Base-by-base conservation (phyloP, 148 eudicot genomes). In the Fagopyrum tataricum region DNA sequence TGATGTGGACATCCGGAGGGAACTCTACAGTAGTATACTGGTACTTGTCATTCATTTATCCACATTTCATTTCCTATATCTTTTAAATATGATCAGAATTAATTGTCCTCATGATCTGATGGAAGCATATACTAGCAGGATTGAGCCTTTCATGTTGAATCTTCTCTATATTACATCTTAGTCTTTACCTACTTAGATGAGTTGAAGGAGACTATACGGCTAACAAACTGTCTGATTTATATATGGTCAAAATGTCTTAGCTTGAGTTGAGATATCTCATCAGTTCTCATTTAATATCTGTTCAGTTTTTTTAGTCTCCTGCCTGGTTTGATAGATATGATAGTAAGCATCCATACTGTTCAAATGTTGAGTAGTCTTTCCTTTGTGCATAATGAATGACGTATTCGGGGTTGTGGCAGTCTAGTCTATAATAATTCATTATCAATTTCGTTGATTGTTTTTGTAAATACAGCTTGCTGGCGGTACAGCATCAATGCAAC, bases 401-500 rank as follows among this genome's bases (percentile, higher is more conserved):
- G 49, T 13, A 46, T 12, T 46, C 8, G 10, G 12, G 37, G 37
- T 46, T 46, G 10, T 46, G 49, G 64, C 64, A 58, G 31, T 58
- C 39, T 58, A 58, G 37, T 21, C 64, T 58, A 58, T 31, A 31
- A 31, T 31, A 31, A 31, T 46, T 6, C 13, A 12, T 23, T 58
- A 2, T 14, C 39, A 39, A 12, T 5, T 5, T 39, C n/a, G n/a
- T 31, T 67, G 24, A 24, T 15, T 67, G 46, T 31, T 55, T 26
- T 49, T 80, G 1, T 31, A 31, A 3, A 18, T 80, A 72, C 83
- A 94, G 98, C 97, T 94, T 82, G 83, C 98, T 83, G 98, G 98
- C 75, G 98, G 97, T 26, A 94, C 98, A 55, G 86, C 98, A 59
- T 91, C 98, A 7, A 91, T 94, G 98, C 97, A 91, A 80, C 98